Evolutionary conservation across 2,329 filamentous ascomycete species (phyloP), one percentile per base, ranked within the genome.

Genomic region (Hypoxylon sp.): DNA sequence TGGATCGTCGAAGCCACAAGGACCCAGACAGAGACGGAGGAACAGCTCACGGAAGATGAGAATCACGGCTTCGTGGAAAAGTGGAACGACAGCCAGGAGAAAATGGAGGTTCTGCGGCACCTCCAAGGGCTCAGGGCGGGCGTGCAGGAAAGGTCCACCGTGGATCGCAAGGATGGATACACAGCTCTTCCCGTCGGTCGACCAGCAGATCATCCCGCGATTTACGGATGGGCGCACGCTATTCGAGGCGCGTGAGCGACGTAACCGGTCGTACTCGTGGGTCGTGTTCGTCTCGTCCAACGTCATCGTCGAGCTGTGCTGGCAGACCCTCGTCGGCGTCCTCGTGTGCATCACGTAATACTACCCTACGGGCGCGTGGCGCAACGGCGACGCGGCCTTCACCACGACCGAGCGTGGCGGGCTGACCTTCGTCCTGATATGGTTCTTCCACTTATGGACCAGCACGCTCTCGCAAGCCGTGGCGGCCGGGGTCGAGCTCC

Each of bases 211-310:
- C 41, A 93, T 94, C 89, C 91, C 91, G 0, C 89, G 91, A 68
- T 93, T 95, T 67, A 88, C 93, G 67, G 88, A 89, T 24, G 91
- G 94, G 71, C 89, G 92, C 47, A 85, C 87, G 4, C 80, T 95
- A 0, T 95, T 94, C 76, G 92, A 95, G 78, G 90, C 89, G 24
- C 91, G 91, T 34, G 92, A 95, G 78, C 86, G 91, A 2, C 91
- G 90, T 0, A 91, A 89, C 51, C 93, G 93, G 79, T 87, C 91
- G 0, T 96, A 96, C 77, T 88, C 86, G 43, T 96, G 92, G 92
- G 87, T 89, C 73, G 87, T 91, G 1, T 96, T 95, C 74, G 90
- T 95, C 82, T 80, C 93, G 15, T 86, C 89, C 59, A 91, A 93
- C 74, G 89, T 97, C 64, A 78, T 92, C 26, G 91, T 94, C 62